phyloP scores from a whole-genome alignment of 768 basidiomycete genomes.

The Phaeolepiota aurea region DNA sequence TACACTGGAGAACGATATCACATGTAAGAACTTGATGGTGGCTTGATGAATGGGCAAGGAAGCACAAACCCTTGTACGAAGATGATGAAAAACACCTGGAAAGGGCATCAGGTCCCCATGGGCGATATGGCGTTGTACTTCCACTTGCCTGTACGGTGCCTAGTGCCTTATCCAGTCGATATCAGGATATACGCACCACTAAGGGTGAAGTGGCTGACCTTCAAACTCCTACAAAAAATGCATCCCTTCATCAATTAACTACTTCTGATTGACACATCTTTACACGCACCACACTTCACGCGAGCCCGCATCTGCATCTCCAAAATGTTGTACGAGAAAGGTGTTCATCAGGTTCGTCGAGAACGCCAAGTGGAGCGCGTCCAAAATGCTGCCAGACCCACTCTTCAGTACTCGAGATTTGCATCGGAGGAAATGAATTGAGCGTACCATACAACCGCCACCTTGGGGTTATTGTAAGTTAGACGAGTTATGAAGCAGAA shows the following conservation, averaged over 20 bases:
- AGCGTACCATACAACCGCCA: background rate
- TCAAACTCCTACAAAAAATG: conserved; percentile 18
- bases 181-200: background rate
- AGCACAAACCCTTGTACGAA: conserved; percentile 22
- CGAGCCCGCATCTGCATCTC: conserved; percentile 7
- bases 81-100: conserved; percentile 17
- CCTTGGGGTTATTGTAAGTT: conserved; percentile 2
- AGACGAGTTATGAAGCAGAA: background rate
- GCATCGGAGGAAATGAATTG: background rate
- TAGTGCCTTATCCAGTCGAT: conserved; percentile 10
- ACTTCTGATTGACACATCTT: background rate
- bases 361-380: conserved; percentile 18
- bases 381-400: conserved; percentile 18
- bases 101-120: background rate
- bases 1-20: conserved; percentile 10
- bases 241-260: background rate
- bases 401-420: too few species aligned
- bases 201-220: conserved; percentile 10
- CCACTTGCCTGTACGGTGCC: conserved; percentile 13
- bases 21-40: background rate
- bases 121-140: background rate
- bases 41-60: background rate
- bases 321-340: conserved; percentile 14
- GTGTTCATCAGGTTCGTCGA: conserved; percentile 18
- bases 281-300: conserved; percentile 16